Percentiles rank a stretch among this genome's conserved stretches.
Conservation (phyloP, 139 green algal genomes). For the Coelastrella sp. region DNA sequence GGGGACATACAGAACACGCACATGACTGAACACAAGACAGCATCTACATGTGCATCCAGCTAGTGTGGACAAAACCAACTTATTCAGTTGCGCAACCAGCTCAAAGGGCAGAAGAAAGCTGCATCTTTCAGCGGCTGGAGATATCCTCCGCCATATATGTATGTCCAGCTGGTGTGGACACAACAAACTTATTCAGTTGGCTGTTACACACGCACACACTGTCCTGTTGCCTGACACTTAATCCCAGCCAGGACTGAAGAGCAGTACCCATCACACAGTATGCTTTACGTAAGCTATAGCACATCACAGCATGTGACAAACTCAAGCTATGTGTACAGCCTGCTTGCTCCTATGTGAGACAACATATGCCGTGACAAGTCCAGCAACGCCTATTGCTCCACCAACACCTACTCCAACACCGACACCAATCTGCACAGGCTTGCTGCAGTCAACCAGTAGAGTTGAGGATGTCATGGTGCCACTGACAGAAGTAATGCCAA, state of each 20-base stretch:
- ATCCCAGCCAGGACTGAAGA: background rate
- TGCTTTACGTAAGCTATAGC: background rate
- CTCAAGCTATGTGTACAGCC: background rate
- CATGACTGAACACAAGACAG: too few species aligned
- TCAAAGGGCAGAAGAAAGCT: too few species aligned
- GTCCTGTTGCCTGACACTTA: too few species aligned
- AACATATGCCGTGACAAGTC: background rate
- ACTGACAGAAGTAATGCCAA: background rate
- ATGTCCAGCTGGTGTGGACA: too few species aligned
- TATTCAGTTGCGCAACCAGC: too few species aligned
- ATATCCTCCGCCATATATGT: too few species aligned
- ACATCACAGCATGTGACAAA: background rate
- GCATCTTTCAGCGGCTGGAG: too few species aligned
- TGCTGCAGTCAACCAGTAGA: background rate
- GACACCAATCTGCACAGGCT: background rate
- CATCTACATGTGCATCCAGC: too few species aligned
- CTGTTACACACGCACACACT: too few species aligned
- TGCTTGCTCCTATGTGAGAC: background rate
- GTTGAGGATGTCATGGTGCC: background rate
- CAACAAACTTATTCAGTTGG: too few species aligned
- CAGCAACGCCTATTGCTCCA: background rate
- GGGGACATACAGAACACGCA: too few species aligned
- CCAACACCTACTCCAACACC: background rate
- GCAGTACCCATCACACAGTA: background rate
- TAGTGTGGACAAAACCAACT: too few species aligned